Base-by-base conservation (phyloP, 2,329 filamentous ascomycete genomes). In the Fusarium compactum region DNA sequence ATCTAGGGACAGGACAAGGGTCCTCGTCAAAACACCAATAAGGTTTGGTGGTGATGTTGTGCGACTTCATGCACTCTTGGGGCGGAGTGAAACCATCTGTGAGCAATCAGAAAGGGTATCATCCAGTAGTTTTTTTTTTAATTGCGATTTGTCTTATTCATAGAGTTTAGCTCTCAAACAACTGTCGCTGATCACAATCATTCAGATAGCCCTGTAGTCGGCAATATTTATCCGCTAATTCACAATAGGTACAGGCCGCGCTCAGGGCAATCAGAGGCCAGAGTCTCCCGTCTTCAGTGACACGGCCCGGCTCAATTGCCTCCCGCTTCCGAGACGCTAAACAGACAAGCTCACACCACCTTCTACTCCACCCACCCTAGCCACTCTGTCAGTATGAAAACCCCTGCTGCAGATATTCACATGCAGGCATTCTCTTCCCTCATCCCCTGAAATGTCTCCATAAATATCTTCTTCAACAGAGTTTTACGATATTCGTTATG, bases 71-170 rank as follows among this genome's bases (percentile, higher is more conserved):
- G 58, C 58, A 44, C 12, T n/a, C 4, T 38, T 6, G 43, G 2
- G 48, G 48, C 58, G 24, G n/a, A 62, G 41, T 44, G 41, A 32
- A 45, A 25, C 10, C 40, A 45, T 43, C 34, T 44, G 27, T 24
- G 61, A 63, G 29, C 34, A 14, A 48, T 63, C 58, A 22, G 27
- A 38, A 62, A 54, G 22, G 5, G 12, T 38, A 12, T 6, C 6
- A 12, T 38, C 34, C 34, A 27, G 25, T 20, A 3, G 3, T 9
- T 46, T 14, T 9, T 14, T 9, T 12, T 14, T 25, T 18, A 18
- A 16, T 14, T n/a, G 16, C 18, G 16, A 22, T 27, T 38, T 25
- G 16, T n/a, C 15, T n/a, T 22, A 4, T 43, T 41, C 18, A 52
- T 53, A 22, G 30, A 43, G 24, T 43, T 53, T 14, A 1, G 4